Conservation (phyloP, 225 moss, liverwort and hornwort genomes). For the Physcomitrellopsis africana region DNA sequence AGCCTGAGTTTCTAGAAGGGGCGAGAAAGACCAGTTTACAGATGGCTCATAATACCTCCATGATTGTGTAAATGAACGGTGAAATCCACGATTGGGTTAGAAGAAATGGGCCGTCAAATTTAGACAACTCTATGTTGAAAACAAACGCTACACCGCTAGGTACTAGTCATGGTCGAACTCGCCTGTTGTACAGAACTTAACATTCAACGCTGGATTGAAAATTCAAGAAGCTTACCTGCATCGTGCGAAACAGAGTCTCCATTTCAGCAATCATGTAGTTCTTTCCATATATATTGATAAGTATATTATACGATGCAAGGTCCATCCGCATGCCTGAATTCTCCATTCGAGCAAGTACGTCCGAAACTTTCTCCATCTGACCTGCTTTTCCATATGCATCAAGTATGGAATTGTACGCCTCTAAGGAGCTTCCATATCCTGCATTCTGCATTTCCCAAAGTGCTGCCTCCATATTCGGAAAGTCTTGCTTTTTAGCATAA, state of each 20-base stretch:
- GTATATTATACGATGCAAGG: slow-evolving; percentile 79
- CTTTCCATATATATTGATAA: slow-evolving; percentile 88
- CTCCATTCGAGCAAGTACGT: slow-evolving; percentile 78
- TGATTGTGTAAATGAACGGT: background rate
- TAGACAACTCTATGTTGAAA: no score
- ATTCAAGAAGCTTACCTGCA: slow-evolving; percentile 59
- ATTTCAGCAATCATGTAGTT: slow-evolving; percentile 61
- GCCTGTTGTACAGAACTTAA: no score
- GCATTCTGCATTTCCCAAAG: slow-evolving; percentile 94
- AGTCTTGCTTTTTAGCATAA: slow-evolving; percentile 87
- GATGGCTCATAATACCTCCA: background rate
- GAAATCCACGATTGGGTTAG: no score
- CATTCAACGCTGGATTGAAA: background rate
- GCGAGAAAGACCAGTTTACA: background rate
- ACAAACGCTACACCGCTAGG: no score
- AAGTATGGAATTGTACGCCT: slow-evolving; percentile 89
- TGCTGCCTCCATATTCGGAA: slow-evolving; percentile 82
- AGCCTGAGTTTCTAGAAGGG: background rate
- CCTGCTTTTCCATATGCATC: slow-evolving; percentile 97
- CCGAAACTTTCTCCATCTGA: slow-evolving; percentile 75
- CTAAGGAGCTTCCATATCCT: slow-evolving; percentile 69
- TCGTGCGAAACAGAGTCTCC: slow-evolving; percentile 49
- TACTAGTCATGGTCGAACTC: no score
- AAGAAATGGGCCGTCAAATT: no score
- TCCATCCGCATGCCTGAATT: slow-evolving; percentile 71